Evolutionary conservation across 208 protist species (phyloP).

Genomic region (Borovskyia barvae): DNA sequence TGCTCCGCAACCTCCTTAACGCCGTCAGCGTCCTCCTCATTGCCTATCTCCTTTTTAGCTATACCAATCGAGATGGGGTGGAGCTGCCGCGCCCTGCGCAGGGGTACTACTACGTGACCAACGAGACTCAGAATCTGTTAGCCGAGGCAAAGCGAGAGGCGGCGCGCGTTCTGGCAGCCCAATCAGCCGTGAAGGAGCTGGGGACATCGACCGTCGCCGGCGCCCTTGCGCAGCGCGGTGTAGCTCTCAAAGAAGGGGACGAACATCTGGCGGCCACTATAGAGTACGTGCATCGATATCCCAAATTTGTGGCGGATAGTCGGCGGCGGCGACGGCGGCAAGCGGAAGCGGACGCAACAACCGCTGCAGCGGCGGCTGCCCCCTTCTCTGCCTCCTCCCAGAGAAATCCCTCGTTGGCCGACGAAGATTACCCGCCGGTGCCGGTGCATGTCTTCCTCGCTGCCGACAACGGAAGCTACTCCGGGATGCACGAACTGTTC

Average conservation of each 20-base stretch:
- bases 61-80: constrained; percentile 18
- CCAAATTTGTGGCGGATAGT: too few relatives aligned
- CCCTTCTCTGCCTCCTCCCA: too few relatives aligned
- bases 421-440: constrained; percentile 7
- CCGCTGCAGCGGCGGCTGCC: too few relatives aligned
- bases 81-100: constrained; percentile 8
- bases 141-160: constrained; percentile 25
- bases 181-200: neutral
- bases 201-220: neutral
- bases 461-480: constrained; percentile 57
- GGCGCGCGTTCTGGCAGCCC: constrained; percentile 17
- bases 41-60: constrained; percentile 24
- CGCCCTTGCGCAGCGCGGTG: constrained; percentile 14
- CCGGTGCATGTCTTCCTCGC: constrained; percentile 49
- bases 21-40: constrained; percentile 8
- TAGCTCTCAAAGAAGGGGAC: constrained; percentile 25
- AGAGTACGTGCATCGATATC: constrained; percentile 25
- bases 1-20: constrained; percentile 6
- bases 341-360: neutral
- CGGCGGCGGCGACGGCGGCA: neutral
- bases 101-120: constrained; percentile 22
- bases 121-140: constrained; percentile 28
- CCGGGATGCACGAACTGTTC: constrained; percentile 48
- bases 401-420: too few relatives aligned
- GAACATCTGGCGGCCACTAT: constrained; percentile 22